Evolutionary conservation across 2,329 filamentous ascomycete genomes (phyloP).

Genomic region (Cladosporium sp.): DNA sequence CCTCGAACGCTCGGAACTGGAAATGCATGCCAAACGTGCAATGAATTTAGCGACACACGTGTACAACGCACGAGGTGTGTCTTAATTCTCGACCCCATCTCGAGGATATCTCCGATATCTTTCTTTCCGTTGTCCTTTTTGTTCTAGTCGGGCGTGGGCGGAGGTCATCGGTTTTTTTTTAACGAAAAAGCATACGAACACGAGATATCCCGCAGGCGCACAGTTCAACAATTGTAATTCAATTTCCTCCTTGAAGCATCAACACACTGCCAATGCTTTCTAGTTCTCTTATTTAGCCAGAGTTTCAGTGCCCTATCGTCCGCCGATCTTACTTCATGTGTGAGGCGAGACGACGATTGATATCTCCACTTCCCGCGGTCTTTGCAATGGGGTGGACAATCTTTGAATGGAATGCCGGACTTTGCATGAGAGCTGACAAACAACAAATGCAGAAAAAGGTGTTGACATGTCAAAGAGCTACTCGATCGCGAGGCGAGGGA

Average conservation of each 20-base stretch:
- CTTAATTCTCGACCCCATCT: background rate
- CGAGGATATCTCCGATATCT: background rate
- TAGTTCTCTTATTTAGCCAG: no score
- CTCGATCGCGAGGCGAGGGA: no score
- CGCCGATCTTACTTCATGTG: background rate
- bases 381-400: no score
- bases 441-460: no score
- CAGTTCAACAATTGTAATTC: background rate
- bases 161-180: background rate
- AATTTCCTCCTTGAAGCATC: background rate
- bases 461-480: no score
- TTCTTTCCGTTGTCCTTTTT: background rate
- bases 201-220: constrained; percentile 29
- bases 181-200: constrained; percentile 43
- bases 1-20: no score
- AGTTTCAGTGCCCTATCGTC: no score
- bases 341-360: background rate
- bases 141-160: background rate
- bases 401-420: no score
- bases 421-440: no score
- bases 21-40: background rate
- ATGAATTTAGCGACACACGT: background rate
- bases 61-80: background rate
- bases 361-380: background rate
- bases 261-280: no score